phyloP scores from a whole-genome alignment of 2,329 filamentous ascomycete genomes.

The Sporothrix euskadiensis region DNA sequence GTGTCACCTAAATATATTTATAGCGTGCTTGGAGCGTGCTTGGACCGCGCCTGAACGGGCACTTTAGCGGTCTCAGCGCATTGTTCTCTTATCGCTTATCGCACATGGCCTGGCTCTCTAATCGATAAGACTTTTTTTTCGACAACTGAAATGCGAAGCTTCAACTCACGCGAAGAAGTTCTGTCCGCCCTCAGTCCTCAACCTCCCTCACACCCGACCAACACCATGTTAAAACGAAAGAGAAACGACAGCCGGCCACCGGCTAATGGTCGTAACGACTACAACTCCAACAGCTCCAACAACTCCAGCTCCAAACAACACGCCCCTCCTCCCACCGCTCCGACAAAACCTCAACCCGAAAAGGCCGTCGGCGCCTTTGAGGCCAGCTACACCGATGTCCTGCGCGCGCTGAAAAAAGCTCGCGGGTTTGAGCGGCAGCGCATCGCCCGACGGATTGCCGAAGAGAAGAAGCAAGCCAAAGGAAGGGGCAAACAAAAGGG shows the following conservation, averaged over 20 bases:
- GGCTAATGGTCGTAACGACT: conserved; percentile 41
- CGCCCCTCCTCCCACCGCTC: neutral
- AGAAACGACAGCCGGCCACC: conserved; percentile 49
- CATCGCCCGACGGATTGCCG: conserved; percentile 60
- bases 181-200: neutral
- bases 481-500: neutral
- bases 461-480: conserved; percentile 41
- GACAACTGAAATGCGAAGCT: neutral
- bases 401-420: conserved; percentile 67
- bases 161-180: neutral
- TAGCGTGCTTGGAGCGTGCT: neutral
- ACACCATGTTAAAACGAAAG: conserved; percentile 60
- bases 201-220: neutral
- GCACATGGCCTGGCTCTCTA: neutral
- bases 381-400: conserved; percentile 50
- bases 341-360: conserved; percentile 27
- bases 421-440: conserved; percentile 80
- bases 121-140: conserved; percentile 16
- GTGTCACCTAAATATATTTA: conserved; percentile 7
- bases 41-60: neutral
- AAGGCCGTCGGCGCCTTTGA: conserved; percentile 29
- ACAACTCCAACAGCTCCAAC: neutral
- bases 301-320: neutral
- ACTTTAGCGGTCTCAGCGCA: neutral
- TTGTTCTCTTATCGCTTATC: conserved; percentile 14